A percentile compares a stretch with the other conserved stretches of the same genome.
These are phyloP conservation scores for Alternaria dauci DNA, from an alignment of 2,329 filamentous ascomycete genomes.

Conservation along the genomic window DNA sequence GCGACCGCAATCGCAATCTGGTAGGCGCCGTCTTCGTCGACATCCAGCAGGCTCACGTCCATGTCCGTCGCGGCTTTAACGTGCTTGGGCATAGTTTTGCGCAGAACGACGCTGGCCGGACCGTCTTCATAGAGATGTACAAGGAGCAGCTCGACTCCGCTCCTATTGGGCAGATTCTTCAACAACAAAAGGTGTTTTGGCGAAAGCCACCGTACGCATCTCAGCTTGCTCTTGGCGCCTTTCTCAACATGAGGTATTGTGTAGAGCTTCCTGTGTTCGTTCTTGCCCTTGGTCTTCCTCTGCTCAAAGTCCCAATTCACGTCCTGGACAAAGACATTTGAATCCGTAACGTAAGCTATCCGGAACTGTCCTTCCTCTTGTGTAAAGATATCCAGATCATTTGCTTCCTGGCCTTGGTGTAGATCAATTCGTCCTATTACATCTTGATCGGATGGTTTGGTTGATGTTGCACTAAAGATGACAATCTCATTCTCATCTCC, in stretches of 20 bases:
- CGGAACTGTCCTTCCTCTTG: slow-evolving; percentile 69
- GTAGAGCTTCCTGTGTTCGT: slow-evolving; percentile 41
- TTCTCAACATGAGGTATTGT: slow-evolving; percentile 41
- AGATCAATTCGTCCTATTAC: slow-evolving; percentile 64
- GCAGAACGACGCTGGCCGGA: slow-evolving; percentile 58
- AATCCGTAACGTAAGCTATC: slow-evolving; percentile 80
- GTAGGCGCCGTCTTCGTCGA: slow-evolving; percentile 67
- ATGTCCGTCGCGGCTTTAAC: slow-evolving; percentile 80
- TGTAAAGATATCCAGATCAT: slow-evolving; percentile 75
- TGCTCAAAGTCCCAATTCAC: slow-evolving; percentile 61
- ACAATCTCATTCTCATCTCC: slow-evolving; percentile 76
- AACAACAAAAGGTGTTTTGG: slow-evolving; percentile 63
- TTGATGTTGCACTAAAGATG: slow-evolving; percentile 74
- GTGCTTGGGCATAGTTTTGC: slow-evolving; percentile 69
- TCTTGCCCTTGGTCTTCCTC: slow-evolving; percentile 48
- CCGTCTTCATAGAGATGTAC: slow-evolving; percentile 68
- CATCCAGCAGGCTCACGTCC: slow-evolving; percentile 74
- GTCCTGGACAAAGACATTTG: slow-evolving; percentile 74
- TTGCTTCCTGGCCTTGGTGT: slow-evolving; percentile 64
- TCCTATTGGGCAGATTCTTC: slow-evolving; percentile 63
- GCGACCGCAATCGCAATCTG: slow-evolving; percentile 85
- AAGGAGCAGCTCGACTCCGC: slow-evolving; percentile 64
- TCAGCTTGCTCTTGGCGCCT: slow-evolving; percentile 60
- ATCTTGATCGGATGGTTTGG: slow-evolving; percentile 57
- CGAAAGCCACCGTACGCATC: slow-evolving; percentile 65